Base-by-base conservation (phyloP, 1,284 basidiomycete species). In the Cystobasidium slooffiae region DNA sequence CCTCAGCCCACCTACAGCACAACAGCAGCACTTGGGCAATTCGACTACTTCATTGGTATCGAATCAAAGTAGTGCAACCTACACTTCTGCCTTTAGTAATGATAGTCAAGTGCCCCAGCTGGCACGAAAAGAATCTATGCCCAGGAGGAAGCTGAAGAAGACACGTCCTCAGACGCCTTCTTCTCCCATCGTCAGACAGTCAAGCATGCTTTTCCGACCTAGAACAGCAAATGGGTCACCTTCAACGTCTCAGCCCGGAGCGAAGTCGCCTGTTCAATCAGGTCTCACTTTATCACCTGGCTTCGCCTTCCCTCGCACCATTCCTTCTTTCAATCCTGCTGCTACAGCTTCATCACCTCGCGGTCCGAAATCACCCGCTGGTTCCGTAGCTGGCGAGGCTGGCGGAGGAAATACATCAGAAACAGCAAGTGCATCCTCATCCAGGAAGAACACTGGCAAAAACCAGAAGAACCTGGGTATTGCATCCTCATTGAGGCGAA, bases 1-100 rank as follows among this genome's bases (percentile, higher is more conserved):
- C 39, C 39, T 41, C 37, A 41, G 56, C 18, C 53, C 53, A 10
- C 9, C 20, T 7, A 59, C 18, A 18, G 37, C n/a, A n/a, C 31
- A 59, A 31, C 31, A 31, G 31, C 31, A 31, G 9, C 56, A 59
- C 39, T 12, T 49, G 14, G 64, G 39, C n/a, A 51, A n/a, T 39
- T 66, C 64, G 9, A 66, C 47, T 53, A 66, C 64, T 22, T 66
- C 64, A 16, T 47, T 66, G 16, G 12, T 66, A 18, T 66, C 64
- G 12, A 39, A 52, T 9, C 64, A 66, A 20, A 66, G 64, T 37
- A 55, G 49, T 31, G 39, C 51, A 12, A 66, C 49, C 3, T 66
- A 31, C 20, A 53, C 51, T 14, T 66, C 64, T 8, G 22, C 20
- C 1, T 43, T 53, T 9, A 52, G 49, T 7, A 47, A 53, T 43